Conservation (phyloP, 2,329 filamentous ascomycete species). For the Amauroascus verrucosus region DNA sequence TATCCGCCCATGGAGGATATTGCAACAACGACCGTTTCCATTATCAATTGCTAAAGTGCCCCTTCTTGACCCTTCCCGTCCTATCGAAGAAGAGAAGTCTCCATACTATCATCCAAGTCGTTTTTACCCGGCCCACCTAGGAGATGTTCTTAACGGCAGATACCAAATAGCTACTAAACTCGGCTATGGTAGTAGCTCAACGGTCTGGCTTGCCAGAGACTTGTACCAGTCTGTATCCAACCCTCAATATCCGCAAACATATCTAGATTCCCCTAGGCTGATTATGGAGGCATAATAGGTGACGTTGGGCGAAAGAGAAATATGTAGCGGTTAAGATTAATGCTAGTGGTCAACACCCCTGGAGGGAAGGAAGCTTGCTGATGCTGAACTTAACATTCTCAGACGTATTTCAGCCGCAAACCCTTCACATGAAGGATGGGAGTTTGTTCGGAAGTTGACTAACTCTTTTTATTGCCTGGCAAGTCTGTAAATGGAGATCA, state of each 20-base stretch:
- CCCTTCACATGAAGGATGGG: constrained; percentile 23
- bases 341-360: constrained; percentile 14
- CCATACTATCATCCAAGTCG: constrained; percentile 13
- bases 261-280: too few relatives aligned
- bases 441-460: constrained; percentile 24
- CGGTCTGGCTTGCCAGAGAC: constrained; percentile 32
- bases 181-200: constrained; percentile 35
- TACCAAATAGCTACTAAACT: constrained; percentile 28
- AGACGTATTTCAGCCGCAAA: constrained; percentile 20
- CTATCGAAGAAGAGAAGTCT: constrained; percentile 8
- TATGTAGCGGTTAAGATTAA: constrained; percentile 31
- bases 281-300: too few relatives aligned
- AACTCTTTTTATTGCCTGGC: constrained; percentile 25
- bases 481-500: constrained; percentile 18
- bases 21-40: constrained; percentile 8
- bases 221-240: constrained; percentile 17
- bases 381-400: background rate
- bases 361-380: constrained; percentile 8
- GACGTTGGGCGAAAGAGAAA: constrained; percentile 21
- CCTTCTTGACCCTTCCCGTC: constrained; percentile 1
- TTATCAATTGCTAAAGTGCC: constrained; percentile 1
- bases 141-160: constrained; percentile 17
- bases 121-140: constrained; percentile 14
- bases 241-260: too few relatives aligned
- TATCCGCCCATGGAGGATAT: background rate